Conservation (phyloP, 2,329 filamentous ascomycete species). For the Phialophora tarda region DNA sequence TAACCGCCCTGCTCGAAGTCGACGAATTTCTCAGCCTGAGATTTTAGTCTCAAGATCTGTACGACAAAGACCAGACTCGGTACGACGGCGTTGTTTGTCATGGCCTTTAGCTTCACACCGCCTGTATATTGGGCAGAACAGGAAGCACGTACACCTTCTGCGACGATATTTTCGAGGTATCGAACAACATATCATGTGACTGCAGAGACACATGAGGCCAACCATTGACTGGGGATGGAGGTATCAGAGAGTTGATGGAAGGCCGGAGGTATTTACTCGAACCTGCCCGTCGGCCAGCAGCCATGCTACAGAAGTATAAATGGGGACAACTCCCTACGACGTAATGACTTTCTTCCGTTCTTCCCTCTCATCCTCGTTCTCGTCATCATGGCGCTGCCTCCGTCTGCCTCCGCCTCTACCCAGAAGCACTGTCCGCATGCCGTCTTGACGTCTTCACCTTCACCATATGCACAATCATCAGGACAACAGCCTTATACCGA, state of each 20-base stretch:
- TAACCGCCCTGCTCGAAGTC: no score
- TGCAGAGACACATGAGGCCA: background rate
- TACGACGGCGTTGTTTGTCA: background rate
- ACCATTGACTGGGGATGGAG: background rate
- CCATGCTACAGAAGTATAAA: background rate
- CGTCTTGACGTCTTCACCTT: background rate
- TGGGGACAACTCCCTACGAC: background rate
- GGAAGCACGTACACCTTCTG: background rate
- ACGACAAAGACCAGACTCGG: background rate
- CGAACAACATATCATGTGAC: background rate
- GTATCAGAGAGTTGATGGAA: background rate
- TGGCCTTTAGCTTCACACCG: background rate
- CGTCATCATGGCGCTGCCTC: background rate
- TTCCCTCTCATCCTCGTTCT: background rate
- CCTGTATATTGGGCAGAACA: background rate
- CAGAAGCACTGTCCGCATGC: background rate
- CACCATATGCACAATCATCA: conserved; percentile 2
- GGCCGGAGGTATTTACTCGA: background rate
- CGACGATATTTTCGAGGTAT: background rate
- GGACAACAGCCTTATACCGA: background rate
- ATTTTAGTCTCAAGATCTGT: background rate
- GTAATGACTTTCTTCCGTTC: background rate
- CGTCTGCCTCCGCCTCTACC: background rate
- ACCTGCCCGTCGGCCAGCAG: background rate
- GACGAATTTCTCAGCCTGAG: background rate